A percentile compares a stretch with the other conserved stretches of the same genome.
These are phyloP conservation scores for Lepidium africanum DNA, from an alignment of 345 rosid genomes.

Conservation along the genomic window DNA sequence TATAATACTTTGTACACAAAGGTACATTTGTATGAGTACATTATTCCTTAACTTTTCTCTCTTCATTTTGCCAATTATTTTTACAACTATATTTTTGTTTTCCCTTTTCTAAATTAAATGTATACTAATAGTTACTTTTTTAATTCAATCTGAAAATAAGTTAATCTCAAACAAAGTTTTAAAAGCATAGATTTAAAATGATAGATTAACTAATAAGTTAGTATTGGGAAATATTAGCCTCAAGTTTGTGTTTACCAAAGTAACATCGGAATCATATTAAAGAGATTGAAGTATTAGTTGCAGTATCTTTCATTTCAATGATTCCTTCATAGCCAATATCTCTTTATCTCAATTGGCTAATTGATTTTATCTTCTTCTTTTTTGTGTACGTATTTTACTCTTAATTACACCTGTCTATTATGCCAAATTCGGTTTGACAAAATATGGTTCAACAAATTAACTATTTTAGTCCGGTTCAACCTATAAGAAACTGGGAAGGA, in stretches of 20 bases:
- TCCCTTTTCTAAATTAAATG: not conserved
- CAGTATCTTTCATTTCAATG: not conserved
- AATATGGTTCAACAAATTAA: not conserved
- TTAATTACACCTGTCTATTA: not conserved
- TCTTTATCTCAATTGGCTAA: not conserved
- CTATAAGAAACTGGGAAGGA: not conserved
- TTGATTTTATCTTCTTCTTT: not conserved
- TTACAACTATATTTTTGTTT: not conserved
- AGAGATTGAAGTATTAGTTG: not conserved
- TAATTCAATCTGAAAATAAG: not conserved
- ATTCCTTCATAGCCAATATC: constrained; percentile 2
- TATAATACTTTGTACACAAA: constrained; percentile 25
- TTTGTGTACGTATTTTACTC: not conserved
- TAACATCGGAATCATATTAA: not conserved
- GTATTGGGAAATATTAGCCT: not conserved
- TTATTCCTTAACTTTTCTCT: constrained; percentile 15
- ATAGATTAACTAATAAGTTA: no score
- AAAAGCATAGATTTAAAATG: no score
- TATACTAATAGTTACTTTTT: not conserved
- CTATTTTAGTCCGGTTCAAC: not conserved
- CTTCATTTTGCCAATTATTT: not conserved
- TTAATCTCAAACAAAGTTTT: no score
- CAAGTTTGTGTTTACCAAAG: not conserved
- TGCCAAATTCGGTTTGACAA: not conserved
- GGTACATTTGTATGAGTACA: constrained; percentile 22